phyloP scores from a whole-genome alignment of 257 asterid species.

The Cinchona pubescens region DNA sequence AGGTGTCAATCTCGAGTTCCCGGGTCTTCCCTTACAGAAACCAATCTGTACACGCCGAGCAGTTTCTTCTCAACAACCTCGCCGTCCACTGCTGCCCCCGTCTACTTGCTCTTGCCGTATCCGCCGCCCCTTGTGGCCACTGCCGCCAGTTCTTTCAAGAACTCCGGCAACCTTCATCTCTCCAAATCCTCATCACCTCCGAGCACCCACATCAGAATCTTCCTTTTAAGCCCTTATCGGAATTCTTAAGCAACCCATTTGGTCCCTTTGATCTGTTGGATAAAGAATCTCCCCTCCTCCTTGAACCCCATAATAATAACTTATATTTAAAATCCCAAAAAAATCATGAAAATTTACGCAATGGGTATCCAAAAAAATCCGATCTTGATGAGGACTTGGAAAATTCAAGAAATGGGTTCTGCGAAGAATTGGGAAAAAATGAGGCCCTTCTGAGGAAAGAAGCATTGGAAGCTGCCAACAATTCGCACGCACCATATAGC shows the following conservation, averaged over 20 bases:
- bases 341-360: slow-evolving; percentile 19
- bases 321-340: slow-evolving; percentile 19
- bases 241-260: slow-evolving; percentile 64
- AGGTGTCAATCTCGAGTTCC: slow-evolving; percentile 90
- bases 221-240: slow-evolving; percentile 43
- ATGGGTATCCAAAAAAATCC: slow-evolving; percentile 29
- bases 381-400: slow-evolving; percentile 12
- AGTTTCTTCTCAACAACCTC: slow-evolving; percentile 68
- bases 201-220: slow-evolving; percentile 6
- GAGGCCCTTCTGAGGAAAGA: slow-evolving; percentile 30
- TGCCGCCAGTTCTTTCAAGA: slow-evolving; percentile 94
- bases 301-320: slow-evolving; percentile 54
- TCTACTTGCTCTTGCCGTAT: slow-evolving; percentile 64
- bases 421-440: slow-evolving; percentile 14
- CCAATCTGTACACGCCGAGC: slow-evolving; percentile 91
- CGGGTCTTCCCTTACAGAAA: slow-evolving; percentile 70
- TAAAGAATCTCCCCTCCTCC: slow-evolving; percentile 58
- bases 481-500: slow-evolving; percentile 82
- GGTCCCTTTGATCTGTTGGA: slow-evolving; percentile 77
- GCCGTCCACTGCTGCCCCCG: slow-evolving; percentile 52
- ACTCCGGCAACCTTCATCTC: slow-evolving; percentile 53
- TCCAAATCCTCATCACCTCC: slow-evolving; percentile 49
- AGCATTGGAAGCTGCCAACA: slow-evolving; percentile 75
- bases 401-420: slow-evolving; percentile 36
- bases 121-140: slow-evolving; percentile 97